Base-by-base conservation (phyloP, 2,329 filamentous ascomycete species). In the Monilinia aucupariae region DNA sequence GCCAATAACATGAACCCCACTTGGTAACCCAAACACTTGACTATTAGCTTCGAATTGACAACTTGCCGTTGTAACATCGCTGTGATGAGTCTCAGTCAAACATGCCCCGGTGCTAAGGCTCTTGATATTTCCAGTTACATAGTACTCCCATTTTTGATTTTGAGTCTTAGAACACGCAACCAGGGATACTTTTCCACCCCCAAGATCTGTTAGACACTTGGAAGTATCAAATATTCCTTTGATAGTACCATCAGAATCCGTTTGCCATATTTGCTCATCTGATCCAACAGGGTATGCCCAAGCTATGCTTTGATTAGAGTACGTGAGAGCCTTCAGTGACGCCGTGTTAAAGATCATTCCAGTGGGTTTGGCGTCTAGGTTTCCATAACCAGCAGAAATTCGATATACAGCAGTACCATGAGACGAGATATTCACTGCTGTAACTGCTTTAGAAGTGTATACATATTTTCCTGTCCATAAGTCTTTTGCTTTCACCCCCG, bases 331-430 rank as follows among this genome's bases (percentile, higher is more conserved):
- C 37, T 75, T 74, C 12, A 76, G 70, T 2, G 78, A 79, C 27
- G 74, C 76, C 0, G 79, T 80, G 67, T 81, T 81, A 70, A 82
- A 80, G 55, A 82, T 76, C 68, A 79, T 75, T 5, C 80, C 80
- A 0, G 79, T 82, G 0, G 79, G 78, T 39, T 52, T 66, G 39
- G 66, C 50, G 12, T 52, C 58, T 13, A 64, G 55, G 32, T 56
- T 15, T 2, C 49, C 54, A 10, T 73, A 74, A 12, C 74, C 68
- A 25, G 67, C 66, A 7, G 76, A 74, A 41, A 82, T 71, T 47
- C 79, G 74, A 65, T 76, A 77, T 15, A 81, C 76, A 9, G 68
- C 53, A 59, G 70, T 62, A 66, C 73, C 51, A 65, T 73, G 76
- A 72, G 45, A 78, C 64, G 30, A 67, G 69, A 73, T 78, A 77